Evolutionary conservation across 1,139 yeast genomes (phyloP).

Genomic region (Taphrina pruni): DNA sequence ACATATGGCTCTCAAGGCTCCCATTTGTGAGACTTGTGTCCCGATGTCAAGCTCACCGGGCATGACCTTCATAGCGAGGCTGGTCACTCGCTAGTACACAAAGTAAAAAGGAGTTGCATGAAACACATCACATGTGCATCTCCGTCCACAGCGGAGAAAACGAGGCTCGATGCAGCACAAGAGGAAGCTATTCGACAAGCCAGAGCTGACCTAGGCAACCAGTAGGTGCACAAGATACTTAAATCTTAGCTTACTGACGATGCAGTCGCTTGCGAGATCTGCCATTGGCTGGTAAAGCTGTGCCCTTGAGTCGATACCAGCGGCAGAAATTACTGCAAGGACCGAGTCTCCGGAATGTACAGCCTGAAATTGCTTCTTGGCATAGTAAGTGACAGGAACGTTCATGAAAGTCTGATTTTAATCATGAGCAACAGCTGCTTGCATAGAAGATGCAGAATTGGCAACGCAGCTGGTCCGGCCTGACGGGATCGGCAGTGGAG

Average conservation of each 20-base stretch:
- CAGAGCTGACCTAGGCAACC: slow-evolving; percentile 26
- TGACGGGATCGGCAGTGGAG: slow-evolving; percentile 15
- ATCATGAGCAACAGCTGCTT: background rate
- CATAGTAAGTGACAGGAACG: background rate
- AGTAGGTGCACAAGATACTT: background rate
- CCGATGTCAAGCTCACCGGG: no score
- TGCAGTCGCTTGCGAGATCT: slow-evolving; percentile 1
- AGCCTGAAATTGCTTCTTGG: slow-evolving; percentile 9
- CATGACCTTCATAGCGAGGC: background rate
- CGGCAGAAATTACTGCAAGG: slow-evolving; percentile 6
- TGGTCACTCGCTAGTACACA: background rate
- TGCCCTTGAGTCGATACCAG: background rate
- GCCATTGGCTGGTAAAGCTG: slow-evolving; percentile 1
- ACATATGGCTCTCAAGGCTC: no score
- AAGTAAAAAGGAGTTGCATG: background rate
- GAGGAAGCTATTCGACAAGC: slow-evolving; percentile 6
- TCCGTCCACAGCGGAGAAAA: background rate
- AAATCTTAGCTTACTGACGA: background rate
- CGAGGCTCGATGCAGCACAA: background rate
- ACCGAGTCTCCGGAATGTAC: background rate
- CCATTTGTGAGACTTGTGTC: no score
- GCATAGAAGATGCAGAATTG: background rate
- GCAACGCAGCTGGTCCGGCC: background rate
- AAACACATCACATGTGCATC: background rate
- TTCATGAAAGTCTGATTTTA: no score